Conservation (phyloP, 352 stramenopile genomes). For the Globisporangium orthogonon region DNA sequence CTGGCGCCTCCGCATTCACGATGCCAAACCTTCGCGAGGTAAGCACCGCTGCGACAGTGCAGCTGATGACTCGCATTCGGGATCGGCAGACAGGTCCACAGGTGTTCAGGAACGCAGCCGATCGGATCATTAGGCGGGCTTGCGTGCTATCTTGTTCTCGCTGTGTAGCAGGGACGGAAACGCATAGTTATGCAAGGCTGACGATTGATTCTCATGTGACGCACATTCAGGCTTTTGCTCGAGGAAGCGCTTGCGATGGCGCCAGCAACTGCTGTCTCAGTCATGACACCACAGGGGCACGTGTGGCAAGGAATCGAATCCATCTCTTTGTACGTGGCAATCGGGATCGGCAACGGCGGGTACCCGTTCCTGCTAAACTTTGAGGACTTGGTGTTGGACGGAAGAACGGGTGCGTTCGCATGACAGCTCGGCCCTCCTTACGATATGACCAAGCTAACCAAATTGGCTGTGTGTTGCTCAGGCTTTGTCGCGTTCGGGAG, state of each 20-base stretch:
- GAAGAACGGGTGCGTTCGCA: constrained; percentile 2
- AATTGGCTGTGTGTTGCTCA: not conserved
- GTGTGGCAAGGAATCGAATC: constrained; percentile 4
- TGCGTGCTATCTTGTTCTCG: not conserved
- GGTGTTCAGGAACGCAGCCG: constrained; percentile 6
- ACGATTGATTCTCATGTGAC: not conserved
- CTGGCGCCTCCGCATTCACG: not conserved
- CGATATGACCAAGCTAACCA: too few species aligned
- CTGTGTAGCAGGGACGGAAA: not conserved
- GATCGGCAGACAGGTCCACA: constrained; percentile 5
- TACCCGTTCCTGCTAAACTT: constrained; percentile 5
- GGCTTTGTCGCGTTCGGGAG: constrained; percentile 10
- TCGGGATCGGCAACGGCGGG: constrained; percentile 12
- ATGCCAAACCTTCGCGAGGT: constrained; percentile 6
- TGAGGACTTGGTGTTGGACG: constrained; percentile 1
- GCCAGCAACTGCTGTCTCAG: not conserved
- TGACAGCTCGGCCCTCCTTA: not conserved
- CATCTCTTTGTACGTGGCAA: constrained; percentile 1
- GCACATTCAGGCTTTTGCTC: not conserved
- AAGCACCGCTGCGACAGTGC: not conserved
- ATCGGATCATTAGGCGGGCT: constrained; percentile 4
- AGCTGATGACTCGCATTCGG: constrained; percentile 9
- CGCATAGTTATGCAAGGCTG: not conserved
- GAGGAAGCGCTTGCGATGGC: constrained; percentile 11
- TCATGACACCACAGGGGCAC: constrained; percentile 2